phyloP scores from a whole-genome alignment of 1,284 basidiomycete genomes.

The Grifola frondosa region DNA sequence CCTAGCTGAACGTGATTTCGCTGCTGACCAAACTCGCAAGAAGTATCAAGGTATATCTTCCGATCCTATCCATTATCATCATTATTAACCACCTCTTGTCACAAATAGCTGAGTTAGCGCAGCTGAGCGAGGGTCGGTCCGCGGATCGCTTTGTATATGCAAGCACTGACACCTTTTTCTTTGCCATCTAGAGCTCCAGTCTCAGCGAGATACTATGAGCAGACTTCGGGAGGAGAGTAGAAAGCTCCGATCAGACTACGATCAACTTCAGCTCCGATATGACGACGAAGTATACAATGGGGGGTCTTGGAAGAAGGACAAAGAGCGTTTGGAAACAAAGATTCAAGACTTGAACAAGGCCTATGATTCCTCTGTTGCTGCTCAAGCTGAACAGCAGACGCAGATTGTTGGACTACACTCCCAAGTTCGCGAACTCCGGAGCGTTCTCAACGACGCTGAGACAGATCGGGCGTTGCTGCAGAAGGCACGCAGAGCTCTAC shows the following conservation, averaged over 20 bases:
- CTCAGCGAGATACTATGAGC: constrained; percentile 73
- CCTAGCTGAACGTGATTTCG: constrained; percentile 73
- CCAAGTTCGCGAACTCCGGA: constrained; percentile 80
- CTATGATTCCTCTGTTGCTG: constrained; percentile 72
- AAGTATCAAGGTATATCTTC: constrained; percentile 71
- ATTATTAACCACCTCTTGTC: not conserved
- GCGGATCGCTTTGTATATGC: not conserved
- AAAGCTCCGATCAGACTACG: constrained; percentile 73
- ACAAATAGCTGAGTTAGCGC: constrained; percentile 63
- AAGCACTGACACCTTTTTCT: constrained; percentile 5
- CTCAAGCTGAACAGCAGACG: constrained; percentile 76
- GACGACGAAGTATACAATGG: constrained; percentile 79
- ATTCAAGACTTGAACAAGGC: constrained; percentile 75
- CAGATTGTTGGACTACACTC: constrained; percentile 83
- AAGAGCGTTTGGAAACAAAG: constrained; percentile 81
- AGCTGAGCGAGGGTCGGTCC: constrained; percentile 69
- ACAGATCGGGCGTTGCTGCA: constrained; percentile 76
- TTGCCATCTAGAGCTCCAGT: constrained; percentile 63
- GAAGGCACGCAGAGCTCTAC: constrained; percentile 79
- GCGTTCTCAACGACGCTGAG: constrained; percentile 81
- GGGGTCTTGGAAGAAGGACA: constrained; percentile 83
- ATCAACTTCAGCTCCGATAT: constrained; percentile 72
- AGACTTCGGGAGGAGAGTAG: constrained; percentile 78
- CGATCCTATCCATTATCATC: not conserved
- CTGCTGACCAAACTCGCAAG: constrained; percentile 76